Base-by-base conservation (phyloP, 192 early-diverging fungal species). In the Phlyctochytrium arcticum region DNA sequence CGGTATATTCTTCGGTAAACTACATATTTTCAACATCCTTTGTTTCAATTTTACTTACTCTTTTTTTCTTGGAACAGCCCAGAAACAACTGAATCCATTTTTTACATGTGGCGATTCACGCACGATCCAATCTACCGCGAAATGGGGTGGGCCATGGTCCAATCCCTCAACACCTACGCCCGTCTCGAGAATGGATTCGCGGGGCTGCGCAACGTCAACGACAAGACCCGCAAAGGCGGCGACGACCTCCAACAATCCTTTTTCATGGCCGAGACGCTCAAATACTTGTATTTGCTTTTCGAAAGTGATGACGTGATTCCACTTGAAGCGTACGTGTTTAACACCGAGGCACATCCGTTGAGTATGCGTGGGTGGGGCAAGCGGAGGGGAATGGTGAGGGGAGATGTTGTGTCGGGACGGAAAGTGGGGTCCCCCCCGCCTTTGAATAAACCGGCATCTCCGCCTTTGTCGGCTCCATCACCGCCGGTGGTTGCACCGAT, bases 251-350 rank as follows among this genome's bases (percentile, higher is more conserved):
- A 68, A 57, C 72, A 82, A 44, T 63, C 57, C 36, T 98, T 94
- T 74, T 94, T 98, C 67, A 70, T 95, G 58, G 93, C 94, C 0
- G 96, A 98, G 70, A 95, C 94, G 0, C 83, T 98, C 60, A 98
- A 98, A 75, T 98, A 98, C 70, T 77, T 94, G 26, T 98, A 92
- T 70, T 61, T 98, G 66, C 78, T 96, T 48, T 96, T 93, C 68
- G 82, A 80, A n/a, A 72, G 85, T 17, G 72, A 79, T 30, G 71
- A 85, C 60, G 53, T 80, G 6, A 64, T 93, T 33, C 73, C 89
- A 7, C 74, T 95, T 35, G 87, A 91, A 57, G 68, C 90, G 70
- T 95, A 85, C 76, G 92, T 98, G 4, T 85, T 96, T 62, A 98
- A 92, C 66, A 98, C 96, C 3, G 96, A 96, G 71, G 94, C 92